Evolutionary conservation across 768 basidiomycete genomes (phyloP).

Genomic region (Brasilioporus rufonigricans): DNA sequence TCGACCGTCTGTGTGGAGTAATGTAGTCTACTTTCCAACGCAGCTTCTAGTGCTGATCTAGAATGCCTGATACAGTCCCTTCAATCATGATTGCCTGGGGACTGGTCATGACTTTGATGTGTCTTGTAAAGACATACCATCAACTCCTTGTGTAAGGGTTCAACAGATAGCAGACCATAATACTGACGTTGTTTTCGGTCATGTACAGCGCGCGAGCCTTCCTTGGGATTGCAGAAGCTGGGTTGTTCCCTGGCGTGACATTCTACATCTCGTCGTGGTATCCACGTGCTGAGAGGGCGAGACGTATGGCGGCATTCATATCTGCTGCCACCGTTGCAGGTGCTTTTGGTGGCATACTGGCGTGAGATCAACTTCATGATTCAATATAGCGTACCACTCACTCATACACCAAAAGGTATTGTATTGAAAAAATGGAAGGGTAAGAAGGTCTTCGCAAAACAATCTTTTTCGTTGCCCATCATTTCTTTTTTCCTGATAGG

Average conservation of each 20-base stretch:
- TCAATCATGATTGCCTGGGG: slow-evolving; percentile 40
- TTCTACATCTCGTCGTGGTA: slow-evolving; percentile 59
- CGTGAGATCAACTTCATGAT: slow-evolving; percentile 31
- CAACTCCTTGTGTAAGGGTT: slow-evolving; percentile 32
- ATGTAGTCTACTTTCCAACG: not conserved
- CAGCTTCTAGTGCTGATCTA: slow-evolving; percentile 4
- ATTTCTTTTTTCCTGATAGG: slow-evolving; percentile 10
- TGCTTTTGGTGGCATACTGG: slow-evolving; percentile 48
- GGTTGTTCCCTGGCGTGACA: slow-evolving; percentile 39
- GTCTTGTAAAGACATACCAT: slow-evolving; percentile 32
- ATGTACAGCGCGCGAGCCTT: slow-evolving; percentile 37
- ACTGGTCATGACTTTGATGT: slow-evolving; percentile 37
- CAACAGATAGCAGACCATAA: not conserved
- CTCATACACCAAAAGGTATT: slow-evolving; percentile 32
- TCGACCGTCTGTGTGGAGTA: slow-evolving; percentile 36
- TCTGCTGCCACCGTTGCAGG: slow-evolving; percentile 57
- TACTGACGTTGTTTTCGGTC: not conserved
- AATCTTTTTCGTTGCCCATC: not conserved
- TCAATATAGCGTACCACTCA: not conserved
- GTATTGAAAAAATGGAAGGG: slow-evolving; percentile 34
- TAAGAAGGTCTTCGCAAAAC: slow-evolving; percentile 14
- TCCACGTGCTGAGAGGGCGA: slow-evolving; percentile 52
- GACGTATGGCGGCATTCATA: slow-evolving; percentile 60
- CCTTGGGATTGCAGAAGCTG: slow-evolving; percentile 49
- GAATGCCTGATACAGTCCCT: slow-evolving; percentile 31